Percentiles rank a stretch among this genome's conserved stretches.
Conservation (phyloP, 108 stramenopile species). For the Pseudonitzschia pungens region DNA sequence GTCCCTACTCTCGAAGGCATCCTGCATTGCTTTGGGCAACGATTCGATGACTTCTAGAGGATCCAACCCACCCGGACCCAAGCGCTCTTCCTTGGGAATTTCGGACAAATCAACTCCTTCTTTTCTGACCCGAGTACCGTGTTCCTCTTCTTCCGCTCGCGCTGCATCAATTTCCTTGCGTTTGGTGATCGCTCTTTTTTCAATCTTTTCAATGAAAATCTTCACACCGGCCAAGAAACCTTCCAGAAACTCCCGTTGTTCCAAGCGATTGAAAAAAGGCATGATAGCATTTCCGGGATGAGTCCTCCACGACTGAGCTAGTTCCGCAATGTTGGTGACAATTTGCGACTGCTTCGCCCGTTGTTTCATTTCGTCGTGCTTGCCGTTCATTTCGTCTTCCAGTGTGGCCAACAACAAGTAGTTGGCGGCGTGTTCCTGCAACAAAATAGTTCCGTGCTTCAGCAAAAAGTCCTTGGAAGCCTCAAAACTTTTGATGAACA, state of each 20-base stretch:
- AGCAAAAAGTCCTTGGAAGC: constrained; percentile 86
- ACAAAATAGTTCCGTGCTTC: constrained; percentile 81
- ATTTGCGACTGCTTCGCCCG: constrained; percentile 92
- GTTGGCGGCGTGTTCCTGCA: constrained; percentile 95
- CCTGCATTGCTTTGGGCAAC: constrained; percentile 84
- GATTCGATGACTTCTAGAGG: constrained; percentile 95
- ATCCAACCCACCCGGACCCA: constrained; percentile 97
- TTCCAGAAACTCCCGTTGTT: constrained; percentile 71
- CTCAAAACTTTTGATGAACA: constrained; percentile 77
- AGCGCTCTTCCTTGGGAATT: constrained; percentile 76
- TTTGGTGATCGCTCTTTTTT: constrained; percentile 91
- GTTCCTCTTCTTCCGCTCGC: constrained; percentile 40
- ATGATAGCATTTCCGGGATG: constrained; percentile 97
- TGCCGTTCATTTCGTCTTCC: constrained; percentile 99
- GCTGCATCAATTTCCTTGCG: constrained; percentile 90
- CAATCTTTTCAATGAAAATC: constrained; percentile 81
- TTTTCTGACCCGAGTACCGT: constrained; percentile 47
- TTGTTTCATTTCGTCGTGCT: constrained; percentile 92
- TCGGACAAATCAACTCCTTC: constrained; percentile 69
- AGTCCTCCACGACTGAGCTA: constrained; percentile 86
- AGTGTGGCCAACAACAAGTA: constrained; percentile 92
- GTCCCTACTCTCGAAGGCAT: constrained; percentile 91
- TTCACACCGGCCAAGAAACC: constrained; percentile 85
- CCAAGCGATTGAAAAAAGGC: constrained; percentile 90
- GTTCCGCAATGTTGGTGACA: constrained; percentile 94